Percentiles rank a stretch among this genome's conserved stretches.
Conservation (phyloP, 176 grass and related monocot genomes). For the Oryza longistaminata region DNA sequence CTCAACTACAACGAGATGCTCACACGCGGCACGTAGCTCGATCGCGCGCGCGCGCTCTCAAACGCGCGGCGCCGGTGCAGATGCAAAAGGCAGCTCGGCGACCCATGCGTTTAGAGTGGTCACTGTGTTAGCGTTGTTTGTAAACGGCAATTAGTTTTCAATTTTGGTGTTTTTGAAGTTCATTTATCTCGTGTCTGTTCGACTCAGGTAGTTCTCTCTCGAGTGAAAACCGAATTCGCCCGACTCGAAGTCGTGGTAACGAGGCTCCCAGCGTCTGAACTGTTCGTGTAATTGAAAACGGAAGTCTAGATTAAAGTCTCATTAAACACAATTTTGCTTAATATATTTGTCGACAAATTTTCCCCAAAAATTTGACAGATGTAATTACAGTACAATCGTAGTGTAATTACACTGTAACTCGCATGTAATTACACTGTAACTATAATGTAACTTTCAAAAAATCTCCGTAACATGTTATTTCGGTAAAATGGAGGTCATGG, state of each 20-base stretch:
- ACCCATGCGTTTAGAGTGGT: not conserved
- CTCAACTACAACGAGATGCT: slow-evolving; percentile 80
- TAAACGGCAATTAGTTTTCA: not conserved
- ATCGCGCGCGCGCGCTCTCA: not conserved
- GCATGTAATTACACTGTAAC: too few species aligned
- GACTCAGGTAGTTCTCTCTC: not conserved
- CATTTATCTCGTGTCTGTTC: not conserved
- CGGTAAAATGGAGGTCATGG: too few species aligned
- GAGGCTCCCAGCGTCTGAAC: not conserved
- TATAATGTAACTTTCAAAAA: too few species aligned
- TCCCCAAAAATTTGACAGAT: too few species aligned
- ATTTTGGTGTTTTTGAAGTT: not conserved
- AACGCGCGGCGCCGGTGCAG: not conserved
- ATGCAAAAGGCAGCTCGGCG: not conserved
- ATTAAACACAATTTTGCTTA: too few species aligned
- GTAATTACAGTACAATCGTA: too few species aligned
- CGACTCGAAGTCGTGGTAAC: not conserved
- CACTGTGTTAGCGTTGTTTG: not conserved
- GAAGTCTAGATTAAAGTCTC: not conserved
- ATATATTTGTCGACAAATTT: too few species aligned
- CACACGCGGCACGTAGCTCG: slow-evolving; percentile 43
- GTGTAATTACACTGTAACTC: too few species aligned
- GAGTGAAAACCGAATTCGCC: not conserved
- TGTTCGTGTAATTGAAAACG: not conserved
- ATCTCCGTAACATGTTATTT: too few species aligned